Percentiles rank a stretch among this genome's conserved stretches.
These are phyloP conservation scores for Puccinia polysora DNA, from an alignment of 1,284 basidiomycete genomes.

Conservation along the genomic window DNA sequence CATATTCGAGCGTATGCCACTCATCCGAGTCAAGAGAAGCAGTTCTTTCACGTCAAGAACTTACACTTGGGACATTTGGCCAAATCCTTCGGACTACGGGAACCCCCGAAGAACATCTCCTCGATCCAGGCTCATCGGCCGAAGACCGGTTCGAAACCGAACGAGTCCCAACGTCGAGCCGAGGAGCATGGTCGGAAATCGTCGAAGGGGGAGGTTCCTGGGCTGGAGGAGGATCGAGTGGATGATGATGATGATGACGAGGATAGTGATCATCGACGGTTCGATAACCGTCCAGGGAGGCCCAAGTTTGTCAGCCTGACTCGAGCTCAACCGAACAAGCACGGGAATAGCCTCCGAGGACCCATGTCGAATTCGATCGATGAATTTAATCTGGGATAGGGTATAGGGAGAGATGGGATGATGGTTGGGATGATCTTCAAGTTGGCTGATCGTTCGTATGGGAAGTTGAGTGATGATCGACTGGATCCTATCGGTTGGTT, in stretches of 20 bases:
- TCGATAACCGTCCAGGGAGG: too few species aligned
- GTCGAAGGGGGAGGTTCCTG: background rate
- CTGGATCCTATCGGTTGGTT: too few species aligned
- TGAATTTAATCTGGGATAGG: conserved; percentile 36
- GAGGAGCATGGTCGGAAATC: background rate
- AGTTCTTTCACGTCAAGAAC: conserved; percentile 88
- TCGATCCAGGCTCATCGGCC: conserved; percentile 14
- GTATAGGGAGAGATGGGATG: too few species aligned
- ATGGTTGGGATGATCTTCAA: too few species aligned
- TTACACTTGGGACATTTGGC: conserved; percentile 94
- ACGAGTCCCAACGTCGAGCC: background rate
- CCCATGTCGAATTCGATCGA: conserved; percentile 26
- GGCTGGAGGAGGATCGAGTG: conserved; percentile 3
- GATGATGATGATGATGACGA: background rate
- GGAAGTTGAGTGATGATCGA: too few species aligned
- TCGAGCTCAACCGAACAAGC: conserved; percentile 19
- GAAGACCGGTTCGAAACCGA: background rate
- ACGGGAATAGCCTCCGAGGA: conserved; percentile 15
- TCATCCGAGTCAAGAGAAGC: conserved; percentile 88
- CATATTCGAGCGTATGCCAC: conserved; percentile 96
- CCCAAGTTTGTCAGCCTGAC: conserved; percentile 10
- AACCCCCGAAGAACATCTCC: conserved; percentile 71
- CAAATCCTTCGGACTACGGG: conserved; percentile 90
- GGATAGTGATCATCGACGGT: too few species aligned
- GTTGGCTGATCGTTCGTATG: too few species aligned